These are phyloP conservation scores for Fusarium heterosporum DNA, from an alignment of 2,329 filamentous ascomycete species.

Conservation along the genomic window DNA sequence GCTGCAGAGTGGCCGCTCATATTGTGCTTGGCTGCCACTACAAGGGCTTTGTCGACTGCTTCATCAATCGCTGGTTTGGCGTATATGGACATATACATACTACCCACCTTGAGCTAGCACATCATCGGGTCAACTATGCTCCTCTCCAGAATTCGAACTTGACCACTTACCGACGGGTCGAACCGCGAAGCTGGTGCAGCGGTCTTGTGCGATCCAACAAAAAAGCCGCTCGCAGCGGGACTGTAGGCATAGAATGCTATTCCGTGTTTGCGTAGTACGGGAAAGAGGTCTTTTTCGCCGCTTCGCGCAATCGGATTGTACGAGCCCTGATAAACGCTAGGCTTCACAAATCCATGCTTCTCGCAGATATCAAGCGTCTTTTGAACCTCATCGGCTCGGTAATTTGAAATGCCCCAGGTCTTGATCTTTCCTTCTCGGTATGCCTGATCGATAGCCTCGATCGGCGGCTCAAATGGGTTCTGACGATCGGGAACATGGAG, in stretches of 20 bases:
- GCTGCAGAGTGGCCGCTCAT: constrained; percentile 56
- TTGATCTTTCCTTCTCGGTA: constrained; percentile 57
- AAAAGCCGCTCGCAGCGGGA: constrained; percentile 42
- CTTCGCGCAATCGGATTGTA: constrained; percentile 60
- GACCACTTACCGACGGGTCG: constrained; percentile 40
- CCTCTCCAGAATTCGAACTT: not conserved
- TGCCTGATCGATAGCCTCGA: constrained; percentile 56
- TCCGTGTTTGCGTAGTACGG: constrained; percentile 54
- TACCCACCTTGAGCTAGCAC: constrained; percentile 31
- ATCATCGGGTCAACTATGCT: not conserved
- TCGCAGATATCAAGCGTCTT: constrained; percentile 58
- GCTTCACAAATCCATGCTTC: constrained; percentile 55
- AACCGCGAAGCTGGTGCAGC: constrained; percentile 35
- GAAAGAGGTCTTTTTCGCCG: constrained; percentile 57
- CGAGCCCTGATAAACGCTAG: constrained; percentile 60
- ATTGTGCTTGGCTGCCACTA: constrained; percentile 49
- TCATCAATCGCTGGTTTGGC: constrained; percentile 45
- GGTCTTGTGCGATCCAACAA: constrained; percentile 44
- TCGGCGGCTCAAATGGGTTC: constrained; percentile 56
- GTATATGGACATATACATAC: constrained; percentile 46
- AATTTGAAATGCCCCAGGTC: constrained; percentile 61
- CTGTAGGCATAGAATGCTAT: constrained; percentile 60
- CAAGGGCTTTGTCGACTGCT: constrained; percentile 45
- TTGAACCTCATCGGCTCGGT: constrained; percentile 57
- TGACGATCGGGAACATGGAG: constrained; percentile 51